Evolutionary conservation across 108 stramenopile genomes (phyloP), one percentile per base, ranked within the genome.

Genomic region (Skeletonema tropicum): DNA sequence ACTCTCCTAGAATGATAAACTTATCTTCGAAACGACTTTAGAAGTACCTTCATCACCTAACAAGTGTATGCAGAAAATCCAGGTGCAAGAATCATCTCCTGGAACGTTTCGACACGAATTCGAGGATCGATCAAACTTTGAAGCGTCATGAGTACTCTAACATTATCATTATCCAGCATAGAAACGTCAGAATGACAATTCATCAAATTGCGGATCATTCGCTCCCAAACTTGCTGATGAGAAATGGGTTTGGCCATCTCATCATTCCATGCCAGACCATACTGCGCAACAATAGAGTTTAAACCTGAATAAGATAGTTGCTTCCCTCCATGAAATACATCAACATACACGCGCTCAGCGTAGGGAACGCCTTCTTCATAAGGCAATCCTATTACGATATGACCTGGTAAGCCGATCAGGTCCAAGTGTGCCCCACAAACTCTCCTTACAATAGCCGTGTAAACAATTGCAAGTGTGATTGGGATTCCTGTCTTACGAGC

Each of bases 401-500:
- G 90, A 5, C 93, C 93, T 1, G 93, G 93, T 35, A 94, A 77
- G 38, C 89, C 89, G 49, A 89, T 84, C 4, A 90, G 55, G 60
- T 89, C 76, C 29, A 89, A 78, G 10, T 70, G 39, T 11, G 90
- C 59, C 19, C 74, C 83, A 33, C 86, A 68, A 14, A 72, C 65
- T 73, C 93, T 66, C 57, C 85, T 65, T 31, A 83, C 87, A 61
- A 94, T 59, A 38, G 87, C 87, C 69, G 68, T 59, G 42, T 89
- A 90, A 13, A 94, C 25, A 19, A 91, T 67, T 46, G 87, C 81
- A 30, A 94, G 79, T 1, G 90, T 89, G 36, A 94, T 86, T 32
- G 93, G 93, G 9, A 94, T 91, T 5, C 89, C 93, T 60, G 60
- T 87, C 68, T 75, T 71, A 9, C 41, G 41, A 13, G 65, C 23